phyloP scores from a whole-genome alignment of 2,329 filamentous ascomycete genomes.

The Fonsecaea multimorphosa region DNA sequence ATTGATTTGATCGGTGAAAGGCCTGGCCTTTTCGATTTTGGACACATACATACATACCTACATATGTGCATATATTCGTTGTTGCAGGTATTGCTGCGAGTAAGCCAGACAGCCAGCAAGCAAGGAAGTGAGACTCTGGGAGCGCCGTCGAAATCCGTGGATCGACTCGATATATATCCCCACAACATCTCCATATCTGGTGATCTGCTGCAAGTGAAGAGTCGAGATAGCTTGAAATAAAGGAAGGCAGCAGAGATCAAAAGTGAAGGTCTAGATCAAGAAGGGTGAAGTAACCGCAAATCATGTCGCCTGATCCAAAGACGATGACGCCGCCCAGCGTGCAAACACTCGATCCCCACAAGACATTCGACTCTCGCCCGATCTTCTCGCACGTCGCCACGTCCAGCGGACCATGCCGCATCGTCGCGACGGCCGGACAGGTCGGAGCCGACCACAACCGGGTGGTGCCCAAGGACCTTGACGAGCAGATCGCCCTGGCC shows the following conservation, averaged over 20 bases:
- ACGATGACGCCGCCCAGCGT: constrained; percentile 18
- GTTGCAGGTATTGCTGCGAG: not conserved
- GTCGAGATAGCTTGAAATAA: not conserved
- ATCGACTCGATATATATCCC: not conserved
- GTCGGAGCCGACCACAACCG: constrained; percentile 45
- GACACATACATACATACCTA: not conserved
- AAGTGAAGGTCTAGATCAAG: not conserved
- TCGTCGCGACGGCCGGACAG: constrained; percentile 44
- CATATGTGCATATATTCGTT: too few species aligned
- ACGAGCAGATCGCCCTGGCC: constrained; percentile 51
- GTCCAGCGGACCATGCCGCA: constrained; percentile 24
- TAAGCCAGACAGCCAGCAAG: not conserved
- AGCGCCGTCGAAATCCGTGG: constrained; percentile 5
- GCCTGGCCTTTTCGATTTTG: not conserved
- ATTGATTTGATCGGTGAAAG: not conserved
- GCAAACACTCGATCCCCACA: constrained; percentile 28
- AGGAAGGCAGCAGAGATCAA: not conserved
- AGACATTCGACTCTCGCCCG: constrained; percentile 26
- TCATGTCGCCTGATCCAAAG: constrained; percentile 24
- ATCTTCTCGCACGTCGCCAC: constrained; percentile 32
- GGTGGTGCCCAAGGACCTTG: constrained; percentile 47
- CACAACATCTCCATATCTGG: too few species aligned
- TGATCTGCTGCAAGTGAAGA: not conserved
- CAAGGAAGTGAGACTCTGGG: not conserved
- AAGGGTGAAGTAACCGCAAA: not conserved